Conservation (phyloP, 192 early-diverging fungal species). For the Linnemannia hyalina region DNA sequence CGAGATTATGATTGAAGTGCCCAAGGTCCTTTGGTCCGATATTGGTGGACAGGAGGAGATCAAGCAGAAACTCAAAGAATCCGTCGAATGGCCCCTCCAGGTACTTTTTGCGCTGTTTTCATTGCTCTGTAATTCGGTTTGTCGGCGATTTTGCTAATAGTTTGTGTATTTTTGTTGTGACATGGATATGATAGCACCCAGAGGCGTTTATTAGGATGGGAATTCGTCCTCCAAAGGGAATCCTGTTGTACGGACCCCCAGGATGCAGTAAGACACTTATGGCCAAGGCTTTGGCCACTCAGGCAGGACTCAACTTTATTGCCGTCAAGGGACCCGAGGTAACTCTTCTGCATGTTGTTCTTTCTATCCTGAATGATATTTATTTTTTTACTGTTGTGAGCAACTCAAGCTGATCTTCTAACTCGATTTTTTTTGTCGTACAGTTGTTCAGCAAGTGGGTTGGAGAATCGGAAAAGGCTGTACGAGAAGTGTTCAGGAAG, state of each 20-base stretch:
- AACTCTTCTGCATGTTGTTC: not conserved
- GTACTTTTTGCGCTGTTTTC: constrained; percentile 42
- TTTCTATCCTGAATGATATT: too few relatives aligned
- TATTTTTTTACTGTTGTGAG: too few relatives aligned
- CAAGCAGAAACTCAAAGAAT: constrained; percentile 92
- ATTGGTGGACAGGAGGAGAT: constrained; percentile 95
- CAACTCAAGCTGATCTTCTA: not conserved
- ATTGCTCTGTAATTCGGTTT: not conserved
- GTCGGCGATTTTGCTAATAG: too few relatives aligned
- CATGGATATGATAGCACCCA: constrained; percentile 73
- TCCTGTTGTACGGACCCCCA: constrained; percentile 97
- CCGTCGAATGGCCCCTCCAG: constrained; percentile 98
- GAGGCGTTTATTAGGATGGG: constrained; percentile 90
- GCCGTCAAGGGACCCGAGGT: constrained; percentile 99
- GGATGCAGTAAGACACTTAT: constrained; percentile 98
- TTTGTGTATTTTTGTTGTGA: too few relatives aligned
- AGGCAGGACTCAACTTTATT: constrained; percentile 96
- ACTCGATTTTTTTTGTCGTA: constrained; percentile 9
- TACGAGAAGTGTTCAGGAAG: constrained; percentile 94
- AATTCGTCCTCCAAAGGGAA: constrained; percentile 96
- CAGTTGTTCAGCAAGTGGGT: constrained; percentile 99
- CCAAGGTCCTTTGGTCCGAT: constrained; percentile 92
- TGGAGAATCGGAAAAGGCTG: constrained; percentile 97
- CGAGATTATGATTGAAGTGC: constrained; percentile 92
- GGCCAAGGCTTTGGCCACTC: constrained; percentile 97